Conservation (phyloP, 345 rosid genomes). For the Eucalyptus guilfoylei region DNA sequence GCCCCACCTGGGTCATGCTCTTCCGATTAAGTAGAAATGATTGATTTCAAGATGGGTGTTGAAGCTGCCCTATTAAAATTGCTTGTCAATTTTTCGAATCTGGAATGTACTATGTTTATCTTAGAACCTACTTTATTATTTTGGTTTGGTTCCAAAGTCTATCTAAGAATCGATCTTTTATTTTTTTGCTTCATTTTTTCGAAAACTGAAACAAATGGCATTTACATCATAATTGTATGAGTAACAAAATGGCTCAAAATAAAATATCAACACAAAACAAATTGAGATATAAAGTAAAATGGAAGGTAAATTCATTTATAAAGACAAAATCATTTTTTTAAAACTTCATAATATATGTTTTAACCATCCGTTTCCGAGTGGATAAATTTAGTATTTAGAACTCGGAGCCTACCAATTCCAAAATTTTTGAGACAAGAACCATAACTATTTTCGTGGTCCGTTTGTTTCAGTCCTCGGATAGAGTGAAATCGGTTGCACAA, state of each 20-base stretch:
- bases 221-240: background rate
- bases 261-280: background rate
- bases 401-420: rapidly evolving
- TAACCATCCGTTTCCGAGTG: rapidly evolving
- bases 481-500: background rate
- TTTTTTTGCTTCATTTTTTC: background rate
- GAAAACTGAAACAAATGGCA: background rate
- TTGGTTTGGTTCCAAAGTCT: rapidly evolving
- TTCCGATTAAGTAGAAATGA: no score
- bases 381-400: background rate
- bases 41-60: background rate
- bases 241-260: background rate
- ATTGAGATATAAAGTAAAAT: background rate
- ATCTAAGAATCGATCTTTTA: rapidly evolving
- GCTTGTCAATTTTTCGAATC: rapidly evolving
- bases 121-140: background rate
- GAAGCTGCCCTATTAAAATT: rapidly evolving
- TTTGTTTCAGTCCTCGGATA: rapidly evolving
- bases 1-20: background rate
- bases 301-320: background rate
- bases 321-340: background rate
- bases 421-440: background rate
- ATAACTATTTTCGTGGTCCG: rapidly evolving
- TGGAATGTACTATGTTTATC: rapidly evolving
- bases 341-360: background rate